phyloP scores from a whole-genome alignment of 176 grass and related monocot genomes.

The Oryza officinalis region DNA sequence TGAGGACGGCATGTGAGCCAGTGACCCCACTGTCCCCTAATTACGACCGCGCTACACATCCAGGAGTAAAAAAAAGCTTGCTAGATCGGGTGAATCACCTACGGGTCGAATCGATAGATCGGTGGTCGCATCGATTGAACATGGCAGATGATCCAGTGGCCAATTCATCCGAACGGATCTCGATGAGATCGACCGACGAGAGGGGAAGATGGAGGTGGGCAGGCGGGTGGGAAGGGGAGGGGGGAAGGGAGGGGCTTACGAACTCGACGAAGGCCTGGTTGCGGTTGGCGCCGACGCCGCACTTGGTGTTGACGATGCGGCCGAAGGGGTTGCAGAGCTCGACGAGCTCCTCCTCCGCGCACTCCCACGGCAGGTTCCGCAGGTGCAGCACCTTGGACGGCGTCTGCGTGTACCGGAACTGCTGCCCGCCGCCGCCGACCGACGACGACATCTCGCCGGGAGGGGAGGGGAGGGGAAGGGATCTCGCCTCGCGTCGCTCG shows the following conservation, averaged over 20 bases:
- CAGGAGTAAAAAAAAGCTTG: no score
- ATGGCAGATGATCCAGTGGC: no score
- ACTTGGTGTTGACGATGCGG: constrained; percentile 84
- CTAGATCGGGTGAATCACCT: no score
- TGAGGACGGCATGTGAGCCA: not conserved
- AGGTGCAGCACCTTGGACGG: constrained; percentile 96
- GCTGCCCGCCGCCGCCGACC: constrained; percentile 42
- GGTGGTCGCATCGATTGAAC: no score
- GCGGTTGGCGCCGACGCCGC: constrained; percentile 84
- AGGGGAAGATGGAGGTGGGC: no score
- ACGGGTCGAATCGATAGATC: no score
- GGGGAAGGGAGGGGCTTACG: constrained; percentile 39
- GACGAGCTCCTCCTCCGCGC: constrained; percentile 83
- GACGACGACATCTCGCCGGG: constrained; percentile 67
- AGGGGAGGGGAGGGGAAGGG: not conserved
- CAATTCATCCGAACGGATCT: no score
- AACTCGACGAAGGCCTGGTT: constrained; percentile 99
- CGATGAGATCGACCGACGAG: no score
- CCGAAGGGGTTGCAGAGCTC: constrained; percentile 97
- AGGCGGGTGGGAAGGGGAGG: not conserved
- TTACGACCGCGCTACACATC: not conserved
- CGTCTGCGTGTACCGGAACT: constrained; percentile 92
- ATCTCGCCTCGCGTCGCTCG: no score
- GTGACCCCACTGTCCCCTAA: not conserved
- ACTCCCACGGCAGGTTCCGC: constrained; percentile 94